Conservation (phyloP, 2,329 filamentous ascomycete species). For the Pseudogymnoascus sp. region DNA sequence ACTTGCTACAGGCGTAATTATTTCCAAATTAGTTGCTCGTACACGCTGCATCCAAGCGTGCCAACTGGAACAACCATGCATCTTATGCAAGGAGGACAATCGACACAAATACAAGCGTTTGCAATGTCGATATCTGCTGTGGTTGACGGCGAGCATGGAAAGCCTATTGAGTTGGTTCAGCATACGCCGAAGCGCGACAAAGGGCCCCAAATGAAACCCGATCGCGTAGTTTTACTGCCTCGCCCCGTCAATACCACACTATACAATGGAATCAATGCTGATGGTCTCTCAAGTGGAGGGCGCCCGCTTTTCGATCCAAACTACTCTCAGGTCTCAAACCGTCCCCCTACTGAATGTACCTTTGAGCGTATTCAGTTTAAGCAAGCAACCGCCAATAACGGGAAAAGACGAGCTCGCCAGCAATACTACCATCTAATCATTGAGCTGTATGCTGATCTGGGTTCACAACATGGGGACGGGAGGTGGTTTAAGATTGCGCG, state of each 20-base stretch:
- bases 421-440: slow-evolving; percentile 67
- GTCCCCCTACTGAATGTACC: slow-evolving; percentile 25
- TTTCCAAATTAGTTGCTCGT: slow-evolving; percentile 59
- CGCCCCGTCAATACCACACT: slow-evolving; percentile 14
- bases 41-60: slow-evolving; percentile 43
- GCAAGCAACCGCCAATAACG: slow-evolving; percentile 67
- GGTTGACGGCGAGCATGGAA: slow-evolving; percentile 53
- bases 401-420: slow-evolving; percentile 62
- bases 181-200: slow-evolving; percentile 68
- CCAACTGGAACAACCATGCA: slow-evolving; percentile 37
- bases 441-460: slow-evolving; percentile 54
- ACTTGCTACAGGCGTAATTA: slow-evolving; percentile 70
- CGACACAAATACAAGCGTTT: slow-evolving; percentile 47
- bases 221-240: slow-evolving; percentile 33
- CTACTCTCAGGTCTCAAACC: slow-evolving; percentile 12
- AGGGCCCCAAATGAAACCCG: slow-evolving; percentile 57
- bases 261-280: neutral
- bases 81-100: slow-evolving; percentile 20
- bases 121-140: slow-evolving; percentile 60
- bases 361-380: slow-evolving; percentile 73
- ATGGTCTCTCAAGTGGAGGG: neutral
- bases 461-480: slow-evolving; percentile 27
- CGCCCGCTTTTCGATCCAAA: slow-evolving; percentile 14
- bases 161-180: slow-evolving; percentile 64
- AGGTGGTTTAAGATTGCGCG: slow-evolving; percentile 52